Evolutionary conservation across 148 eudicot genomes (phyloP), one percentile per base, ranked within the genome.

Genomic region (Persicaria maculosa): DNA sequence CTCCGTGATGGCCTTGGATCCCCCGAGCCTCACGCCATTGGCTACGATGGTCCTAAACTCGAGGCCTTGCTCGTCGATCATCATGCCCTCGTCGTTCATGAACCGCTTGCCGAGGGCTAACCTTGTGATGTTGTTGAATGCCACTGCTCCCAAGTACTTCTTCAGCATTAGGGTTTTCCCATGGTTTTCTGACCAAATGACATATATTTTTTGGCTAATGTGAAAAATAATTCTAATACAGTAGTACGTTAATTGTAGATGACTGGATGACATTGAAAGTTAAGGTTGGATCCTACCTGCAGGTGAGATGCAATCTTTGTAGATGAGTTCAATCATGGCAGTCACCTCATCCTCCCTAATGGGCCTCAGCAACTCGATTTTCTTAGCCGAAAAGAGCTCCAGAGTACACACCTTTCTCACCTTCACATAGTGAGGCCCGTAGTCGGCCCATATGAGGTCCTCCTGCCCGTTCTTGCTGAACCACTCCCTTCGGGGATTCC

Each of bases 341-440:
- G 93, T 87, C 15, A 90, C 91, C 69, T 92, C 97, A 76, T 90
- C 97, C 68, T 92, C 97, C 47, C 97, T 80, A 75, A 92, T 83
- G 20, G 96, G 96, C 74, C 93, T 76, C 22, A 92, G 80, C 8
- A 83, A 83, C 25, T 92, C 97, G 65, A 92, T 83, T 40, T 91
- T 83, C 84, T 86, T 92, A 5, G 85, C 84, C 5, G 96, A 72
- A 44, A 92, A 92, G 20, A 92, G 77, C 70, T 90, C 97, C 50
- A 92, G 77, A 1, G 86, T 88, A 75, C 97, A 90, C 12, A 89
- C 81, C 46, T 90, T 90, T 64, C 93, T 82, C 53, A 92, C 97
- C 81, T 93, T 93, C 4, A 93, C 96, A 79, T 93, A 93, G 36
- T 93, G 97, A 36, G 97, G 96, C 52, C 97, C 97, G 68, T 90